Evolutionary conservation across 768 basidiomycete species (phyloP).

Genomic region (Mycena sanguinolenta): DNA sequence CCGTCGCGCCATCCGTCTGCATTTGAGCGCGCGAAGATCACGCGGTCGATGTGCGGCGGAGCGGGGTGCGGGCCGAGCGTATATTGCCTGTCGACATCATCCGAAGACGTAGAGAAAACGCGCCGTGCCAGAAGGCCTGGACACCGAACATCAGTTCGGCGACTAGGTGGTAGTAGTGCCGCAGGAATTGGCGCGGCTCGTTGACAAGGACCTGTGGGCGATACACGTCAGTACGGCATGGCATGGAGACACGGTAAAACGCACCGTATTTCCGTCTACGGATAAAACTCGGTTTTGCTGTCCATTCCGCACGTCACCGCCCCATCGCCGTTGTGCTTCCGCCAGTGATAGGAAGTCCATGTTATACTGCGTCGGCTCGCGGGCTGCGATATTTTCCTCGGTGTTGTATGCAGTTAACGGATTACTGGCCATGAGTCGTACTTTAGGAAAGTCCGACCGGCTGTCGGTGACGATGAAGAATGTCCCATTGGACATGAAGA

Average conservation of each 20-base stretch:
- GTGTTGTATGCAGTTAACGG: conserved; percentile 69
- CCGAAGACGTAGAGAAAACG: conserved; percentile 49
- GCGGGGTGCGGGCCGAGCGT: conserved; percentile 27
- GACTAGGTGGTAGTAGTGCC: conserved; percentile 90
- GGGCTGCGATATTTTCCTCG: conserved; percentile 72
- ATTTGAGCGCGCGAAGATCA: conserved; percentile 77
- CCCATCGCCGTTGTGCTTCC: conserved; percentile 76
- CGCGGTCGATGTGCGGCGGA: conserved; percentile 72
- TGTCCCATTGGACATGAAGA: conserved; percentile 87
- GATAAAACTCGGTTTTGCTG: conserved; percentile 69
- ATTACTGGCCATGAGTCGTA: conserved; percentile 76
- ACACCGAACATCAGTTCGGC: conserved; percentile 84
- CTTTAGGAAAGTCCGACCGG: conserved; percentile 53
- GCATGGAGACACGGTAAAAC: conserved; percentile 39
- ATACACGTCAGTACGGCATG: conserved; percentile 6
- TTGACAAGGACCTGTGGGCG: conserved; percentile 66
- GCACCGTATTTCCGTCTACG: conserved; percentile 80
- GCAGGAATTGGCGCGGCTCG: conserved; percentile 83
- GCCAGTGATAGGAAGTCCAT: conserved; percentile 72
- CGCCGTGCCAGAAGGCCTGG: conserved; percentile 81
- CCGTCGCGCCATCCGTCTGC: conserved; percentile 79
- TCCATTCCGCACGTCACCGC: conserved; percentile 47
- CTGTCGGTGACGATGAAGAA: conserved; percentile 73
- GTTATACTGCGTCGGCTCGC: conserved; percentile 75
- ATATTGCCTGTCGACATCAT: conserved; percentile 38